Base-by-base conservation (phyloP, 345 rosid genomes). In the Eucalyptus coolabah region DNA sequence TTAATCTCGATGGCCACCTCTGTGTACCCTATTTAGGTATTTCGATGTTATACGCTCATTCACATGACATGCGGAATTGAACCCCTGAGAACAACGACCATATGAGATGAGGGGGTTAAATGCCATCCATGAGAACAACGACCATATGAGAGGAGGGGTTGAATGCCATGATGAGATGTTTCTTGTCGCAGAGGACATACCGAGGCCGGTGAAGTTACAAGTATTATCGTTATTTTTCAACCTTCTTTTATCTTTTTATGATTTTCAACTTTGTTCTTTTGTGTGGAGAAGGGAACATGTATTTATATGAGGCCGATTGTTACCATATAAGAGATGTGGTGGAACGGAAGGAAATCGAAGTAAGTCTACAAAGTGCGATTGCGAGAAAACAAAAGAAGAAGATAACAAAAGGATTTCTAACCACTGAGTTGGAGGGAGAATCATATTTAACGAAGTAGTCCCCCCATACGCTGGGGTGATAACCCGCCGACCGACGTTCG, bases 401-500 rank as follows among this genome's bases (percentile, higher is more conserved):
- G 34, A 30, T 45, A 37, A 4, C 54, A 54, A 53, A 9, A 14
- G 32, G 28, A 83, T 82, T 7, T 7, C 49, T 12, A 72, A 88
- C 65, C 81, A 19, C 11, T 9, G 54, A 37, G 24, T 23, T 26
- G 23, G 47, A 53, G 15, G 89, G 34, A 42, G 89, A 65, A 32
- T 47, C 12, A 32, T 24, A 42, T 5, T 42, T 49, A 30, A 89
- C 90, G 86, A 93, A 89, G 26, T 87, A 60, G 14, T 90, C 89
- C 8, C 89, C 92, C 93, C 93, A 90, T 17, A 91, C 8, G 37
- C 24, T 89, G 4, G 92, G 92, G 50, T 86, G 90, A 86, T 6
- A 92, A 77, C 51, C 24, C 19, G 89, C 91, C 4, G 86, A 72
- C 42, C 47, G 28, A 28, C 60, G 89, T 42, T 42, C 8, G 51